Base-by-base conservation (phyloP, 768 basidiomycete genomes). In the Cytidiella melzeri region DNA sequence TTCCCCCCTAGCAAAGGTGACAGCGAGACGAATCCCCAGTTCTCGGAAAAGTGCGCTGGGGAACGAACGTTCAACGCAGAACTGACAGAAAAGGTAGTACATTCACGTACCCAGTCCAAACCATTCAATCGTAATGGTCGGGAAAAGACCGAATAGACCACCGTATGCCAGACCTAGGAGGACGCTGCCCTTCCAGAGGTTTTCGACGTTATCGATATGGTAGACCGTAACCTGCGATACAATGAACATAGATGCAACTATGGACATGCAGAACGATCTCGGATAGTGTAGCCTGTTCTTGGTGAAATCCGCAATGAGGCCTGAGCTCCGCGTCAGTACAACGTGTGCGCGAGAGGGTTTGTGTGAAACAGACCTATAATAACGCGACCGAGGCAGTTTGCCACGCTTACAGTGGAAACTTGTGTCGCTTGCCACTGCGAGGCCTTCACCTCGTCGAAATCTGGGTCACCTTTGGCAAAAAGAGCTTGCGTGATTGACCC, bases 81-180 rank as follows among this genome's bases (percentile, higher is more conserved):
- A 4, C 41, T 26, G 39, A 4, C 13, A 39, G 19, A 21, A 23
- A 41, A 15, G 25, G 10, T 2, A 40, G 38, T 26, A 18, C 21
- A 19, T 18, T 4, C 24, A 80, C 86, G 60, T 57, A 88, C 88
- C 71, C 59, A 94, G 71, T 5, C 92, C 92, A 56, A 93, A 94
- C 89, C 88, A 92, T 56, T 94, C 92, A 21, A 93, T 74, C 45
- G 79, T 73, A 25, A 94, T 73, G n/a, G 84, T 81, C 0, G 89
- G 87, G 59, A 78, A 74, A 38, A 87, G 68, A 2, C 84, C 86
- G 61, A 89, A 92, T 47, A 81, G 61, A 43, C 79, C 74, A 3
- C 91, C 91, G 56, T 92, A 86, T 0, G 83, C 80, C 4, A 84
- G 62, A 0, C 87, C 88, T 0, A 89, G 65, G 11, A 73, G 50